Percentiles rank a stretch among this genome's conserved stretches.
Evolutionary conservation across 306 rosid genomes (phyloP).

Genomic region (Urtica urens): DNA sequence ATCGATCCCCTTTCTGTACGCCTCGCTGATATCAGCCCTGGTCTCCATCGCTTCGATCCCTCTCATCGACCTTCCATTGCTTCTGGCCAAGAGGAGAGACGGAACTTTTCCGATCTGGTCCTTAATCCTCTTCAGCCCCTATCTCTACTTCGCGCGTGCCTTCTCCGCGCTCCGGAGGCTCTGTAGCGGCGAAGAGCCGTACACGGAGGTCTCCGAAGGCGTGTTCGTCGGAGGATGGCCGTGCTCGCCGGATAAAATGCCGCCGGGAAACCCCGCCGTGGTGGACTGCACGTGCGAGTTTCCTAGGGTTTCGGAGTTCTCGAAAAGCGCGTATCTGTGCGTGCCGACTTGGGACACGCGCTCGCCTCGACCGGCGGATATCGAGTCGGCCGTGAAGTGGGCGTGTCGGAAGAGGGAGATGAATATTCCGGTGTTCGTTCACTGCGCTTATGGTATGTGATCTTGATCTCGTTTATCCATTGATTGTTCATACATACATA

Average conservation of each 20-base stretch:
- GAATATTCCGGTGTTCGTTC: constrained; percentile 62
- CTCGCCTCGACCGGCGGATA: constrained; percentile 52
- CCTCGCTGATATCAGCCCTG: constrained; percentile 37
- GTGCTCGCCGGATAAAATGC: constrained; percentile 46
- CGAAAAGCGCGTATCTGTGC: constrained; percentile 43
- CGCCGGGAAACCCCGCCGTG: constrained; percentile 71
- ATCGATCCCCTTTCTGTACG: constrained; percentile 56
- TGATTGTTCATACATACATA: too few relatives aligned
- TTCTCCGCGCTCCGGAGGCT: constrained; percentile 55
- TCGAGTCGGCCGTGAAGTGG: constrained; percentile 76
- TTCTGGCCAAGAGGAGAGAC: constrained; percentile 56
- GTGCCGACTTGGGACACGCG: constrained; percentile 90
- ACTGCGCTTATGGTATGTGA: constrained; percentile 73
- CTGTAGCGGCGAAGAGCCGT: constrained; percentile 51
- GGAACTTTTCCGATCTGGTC: constrained; percentile 65
- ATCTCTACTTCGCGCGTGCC: constrained; percentile 51
- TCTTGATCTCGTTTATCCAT: too few relatives aligned
- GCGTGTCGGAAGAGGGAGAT: constrained; percentile 52
- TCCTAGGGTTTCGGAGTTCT: constrained; percentile 40
- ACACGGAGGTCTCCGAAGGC: constrained; percentile 42
- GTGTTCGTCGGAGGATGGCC: constrained; percentile 94
- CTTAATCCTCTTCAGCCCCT: constrained; percentile 54
- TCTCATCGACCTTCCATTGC: constrained; percentile 57
- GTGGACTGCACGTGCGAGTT: constrained; percentile 88
- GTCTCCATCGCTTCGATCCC: constrained; percentile 73